Percentiles rank a stretch among this genome's conserved stretches.
phyloP scores from a whole-genome alignment of 139 green algal genomes.

The Chlorella ohadii region DNA sequence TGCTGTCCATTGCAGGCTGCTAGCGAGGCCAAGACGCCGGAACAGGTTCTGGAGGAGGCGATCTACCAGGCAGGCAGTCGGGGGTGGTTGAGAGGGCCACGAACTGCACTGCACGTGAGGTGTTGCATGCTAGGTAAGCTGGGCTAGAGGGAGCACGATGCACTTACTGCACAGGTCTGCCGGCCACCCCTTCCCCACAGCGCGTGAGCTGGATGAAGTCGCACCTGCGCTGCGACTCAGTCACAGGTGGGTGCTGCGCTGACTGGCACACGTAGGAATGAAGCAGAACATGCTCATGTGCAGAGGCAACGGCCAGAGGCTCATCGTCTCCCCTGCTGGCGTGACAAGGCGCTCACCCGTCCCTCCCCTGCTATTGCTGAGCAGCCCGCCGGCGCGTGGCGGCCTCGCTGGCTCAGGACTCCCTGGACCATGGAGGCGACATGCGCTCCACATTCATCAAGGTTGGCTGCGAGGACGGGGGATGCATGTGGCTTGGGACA shows the following conservation, averaged over 20 bases:
- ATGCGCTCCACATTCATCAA: conserved; percentile 10
- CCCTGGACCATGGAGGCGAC: conserved; percentile 1
- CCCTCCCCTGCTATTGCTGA: not conserved
- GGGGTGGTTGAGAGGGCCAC: too few relatives aligned
- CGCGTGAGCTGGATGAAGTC: not conserved
- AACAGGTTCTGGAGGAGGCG: not conserved
- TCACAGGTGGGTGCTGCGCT: not conserved
- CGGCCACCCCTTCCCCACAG: not conserved
- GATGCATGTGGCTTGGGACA: too few relatives aligned
- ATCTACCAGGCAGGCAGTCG: not conserved
- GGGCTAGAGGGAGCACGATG: too few relatives aligned
- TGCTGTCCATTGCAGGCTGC: too few relatives aligned
- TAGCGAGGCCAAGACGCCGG: too few relatives aligned
- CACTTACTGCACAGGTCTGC: too few relatives aligned
- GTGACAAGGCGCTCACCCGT: not conserved
- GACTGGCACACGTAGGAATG: too few relatives aligned
- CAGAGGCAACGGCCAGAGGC: too few relatives aligned
- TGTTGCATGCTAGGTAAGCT: too few relatives aligned
- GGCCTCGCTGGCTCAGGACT: not conserved
- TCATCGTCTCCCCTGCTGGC: too few relatives aligned
- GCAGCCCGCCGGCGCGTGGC: conserved; percentile 2
- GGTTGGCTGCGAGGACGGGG: not conserved
- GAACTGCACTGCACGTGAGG: too few relatives aligned
- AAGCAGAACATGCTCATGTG: too few relatives aligned
- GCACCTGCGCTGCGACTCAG: not conserved